Percentiles rank a stretch among this genome's conserved stretches.
Evolutionary conservation across 495 filamentous ascomycete species (phyloP).

Genomic region (Penicillium macrosclerotiorum): DNA sequence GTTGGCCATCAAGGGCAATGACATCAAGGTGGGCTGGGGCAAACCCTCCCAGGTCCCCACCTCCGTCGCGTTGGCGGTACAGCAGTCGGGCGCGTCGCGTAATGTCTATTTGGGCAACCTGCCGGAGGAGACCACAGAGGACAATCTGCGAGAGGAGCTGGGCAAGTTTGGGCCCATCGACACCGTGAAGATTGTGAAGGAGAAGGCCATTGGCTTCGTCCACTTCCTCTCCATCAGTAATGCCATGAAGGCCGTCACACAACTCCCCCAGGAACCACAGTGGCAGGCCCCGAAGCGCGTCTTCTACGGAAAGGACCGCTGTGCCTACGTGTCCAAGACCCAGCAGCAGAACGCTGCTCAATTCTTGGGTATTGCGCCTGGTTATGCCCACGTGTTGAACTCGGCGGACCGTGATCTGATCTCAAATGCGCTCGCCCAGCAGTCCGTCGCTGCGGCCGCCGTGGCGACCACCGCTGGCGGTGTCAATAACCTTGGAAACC

Average conservation of each 20-base stretch:
- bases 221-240: constrained; percentile 97
- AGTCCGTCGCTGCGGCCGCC: constrained; percentile 94
- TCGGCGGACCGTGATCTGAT: constrained; percentile 94
- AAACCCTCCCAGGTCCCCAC: constrained; percentile 98
- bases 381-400: constrained; percentile 93
- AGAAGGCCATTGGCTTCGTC: constrained; percentile 98
- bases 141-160: constrained; percentile 90
- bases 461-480: constrained; percentile 95
- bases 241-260: constrained; percentile 97
- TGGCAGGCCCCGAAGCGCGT: constrained; percentile 95
- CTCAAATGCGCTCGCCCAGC: constrained; percentile 91
- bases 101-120: constrained; percentile 97
- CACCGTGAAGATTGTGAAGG: constrained; percentile 94
- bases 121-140: constrained; percentile 83
- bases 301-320: constrained; percentile 97
- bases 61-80: constrained; percentile 91
- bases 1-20: constrained; percentile 93
- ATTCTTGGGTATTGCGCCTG: constrained; percentile 96
- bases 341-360: constrained; percentile 99
- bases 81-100: constrained; percentile 95
- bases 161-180: constrained; percentile 96
- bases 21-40: constrained; percentile 99
- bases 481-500: constrained; percentile 94
- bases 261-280: constrained; percentile 92
- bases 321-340: constrained; percentile 98